Evolutionary conservation across 768 basidiomycete species (phyloP).

Genomic region (Boletus rex-veris): DNA sequence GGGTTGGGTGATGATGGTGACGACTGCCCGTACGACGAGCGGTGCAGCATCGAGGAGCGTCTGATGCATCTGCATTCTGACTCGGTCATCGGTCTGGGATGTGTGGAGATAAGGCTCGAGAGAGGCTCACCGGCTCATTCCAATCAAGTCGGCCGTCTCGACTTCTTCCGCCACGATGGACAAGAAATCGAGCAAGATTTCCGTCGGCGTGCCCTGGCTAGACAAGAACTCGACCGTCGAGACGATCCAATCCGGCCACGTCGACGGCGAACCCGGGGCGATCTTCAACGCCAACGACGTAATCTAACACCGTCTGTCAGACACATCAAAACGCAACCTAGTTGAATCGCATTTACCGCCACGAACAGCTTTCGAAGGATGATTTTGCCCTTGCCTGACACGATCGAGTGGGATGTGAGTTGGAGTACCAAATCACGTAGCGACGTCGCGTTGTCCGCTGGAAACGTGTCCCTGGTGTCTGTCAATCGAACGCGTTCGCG

Average conservation of each 20-base stretch:
- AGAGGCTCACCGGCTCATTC: constrained; percentile 61
- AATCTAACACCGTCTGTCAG: constrained; percentile 37
- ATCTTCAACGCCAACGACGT: constrained; percentile 71
- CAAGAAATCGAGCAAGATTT: constrained; percentile 69
- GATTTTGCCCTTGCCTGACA: constrained; percentile 56
- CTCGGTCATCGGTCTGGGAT: constrained; percentile 6
- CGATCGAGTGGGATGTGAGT: constrained; percentile 63
- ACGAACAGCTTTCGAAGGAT: constrained; percentile 87
- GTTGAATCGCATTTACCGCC: constrained; percentile 47
- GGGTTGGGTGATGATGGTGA: constrained; percentile 47
- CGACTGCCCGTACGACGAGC: constrained; percentile 69
- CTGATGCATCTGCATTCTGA: constrained; percentile 60
- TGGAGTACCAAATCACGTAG: constrained; percentile 69
- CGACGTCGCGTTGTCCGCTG: constrained; percentile 50
- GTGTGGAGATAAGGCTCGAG: not conserved
- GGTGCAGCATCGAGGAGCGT: constrained; percentile 65
- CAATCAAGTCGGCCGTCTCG: constrained; percentile 68
- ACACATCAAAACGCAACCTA: too few relatives aligned
- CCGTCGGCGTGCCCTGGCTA: constrained; percentile 51
- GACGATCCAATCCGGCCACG: constrained; percentile 77
- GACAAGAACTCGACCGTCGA: constrained; percentile 62
- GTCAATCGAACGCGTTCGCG: constrained; percentile 1
- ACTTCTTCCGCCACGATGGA: constrained; percentile 85
- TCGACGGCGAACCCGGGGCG: constrained; percentile 51
- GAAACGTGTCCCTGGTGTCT: constrained; percentile 66